phyloP scores from a whole-genome alignment of 768 basidiomycete genomes.

The Leucosporidium scottii region DNA sequence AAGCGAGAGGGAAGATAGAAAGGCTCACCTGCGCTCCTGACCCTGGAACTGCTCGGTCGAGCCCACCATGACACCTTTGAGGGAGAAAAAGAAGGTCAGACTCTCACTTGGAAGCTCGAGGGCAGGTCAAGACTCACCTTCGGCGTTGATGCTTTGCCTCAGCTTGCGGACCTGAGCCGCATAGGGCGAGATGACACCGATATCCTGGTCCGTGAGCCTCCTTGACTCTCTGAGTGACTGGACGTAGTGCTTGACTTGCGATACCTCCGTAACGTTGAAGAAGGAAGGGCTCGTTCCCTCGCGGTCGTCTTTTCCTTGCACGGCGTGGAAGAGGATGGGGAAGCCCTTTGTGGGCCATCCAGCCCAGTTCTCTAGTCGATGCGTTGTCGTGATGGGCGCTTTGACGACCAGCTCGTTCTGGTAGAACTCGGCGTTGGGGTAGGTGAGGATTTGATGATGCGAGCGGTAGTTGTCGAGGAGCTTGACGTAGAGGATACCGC shows the following conservation, averaged over 20 bases:
- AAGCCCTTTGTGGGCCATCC: conserved; percentile 35
- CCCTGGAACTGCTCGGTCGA: conserved; percentile 31
- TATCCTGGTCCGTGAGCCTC: background rate
- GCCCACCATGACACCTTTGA: conserved; percentile 3
- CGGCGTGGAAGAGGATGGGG: conserved; percentile 39
- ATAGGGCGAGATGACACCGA: conserved; percentile 26
- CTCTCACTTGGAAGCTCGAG: no score
- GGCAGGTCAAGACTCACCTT: no score
- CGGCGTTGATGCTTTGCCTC: background rate
- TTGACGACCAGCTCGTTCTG: conserved; percentile 37
- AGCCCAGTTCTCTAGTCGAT: conserved; percentile 28
- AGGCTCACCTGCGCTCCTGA: conserved; percentile 9
- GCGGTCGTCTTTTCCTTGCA: conserved; percentile 38
- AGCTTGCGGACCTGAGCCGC: conserved; percentile 10
- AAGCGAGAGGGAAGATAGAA: no score
- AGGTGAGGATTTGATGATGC: conserved; percentile 39
- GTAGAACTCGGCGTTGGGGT: conserved; percentile 42
- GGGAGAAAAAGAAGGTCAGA: no score
- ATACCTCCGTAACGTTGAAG: conserved; percentile 40
- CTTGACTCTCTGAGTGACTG: background rate
- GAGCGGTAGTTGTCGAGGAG: conserved; percentile 41
- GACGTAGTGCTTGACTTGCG: background rate
- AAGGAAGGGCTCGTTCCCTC: conserved; percentile 40
- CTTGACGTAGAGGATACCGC: conserved; percentile 15
- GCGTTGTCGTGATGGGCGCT: conserved; percentile 15